Conservation (phyloP, 495 filamentous ascomycete genomes). For the Friedmanniomyces endolithicus region DNA sequence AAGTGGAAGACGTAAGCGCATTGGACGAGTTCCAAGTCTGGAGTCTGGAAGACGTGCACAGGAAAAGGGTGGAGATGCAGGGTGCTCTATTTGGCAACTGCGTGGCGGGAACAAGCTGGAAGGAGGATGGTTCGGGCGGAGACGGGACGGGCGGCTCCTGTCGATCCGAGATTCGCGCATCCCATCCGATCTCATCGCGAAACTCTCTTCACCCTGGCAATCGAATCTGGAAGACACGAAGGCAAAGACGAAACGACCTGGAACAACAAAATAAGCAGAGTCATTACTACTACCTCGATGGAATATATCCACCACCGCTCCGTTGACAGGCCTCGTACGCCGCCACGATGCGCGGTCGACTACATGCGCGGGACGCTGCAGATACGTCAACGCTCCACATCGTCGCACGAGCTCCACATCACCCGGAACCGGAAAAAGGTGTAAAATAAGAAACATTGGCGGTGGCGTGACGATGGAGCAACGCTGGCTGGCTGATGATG, state of each 20-base stretch:
- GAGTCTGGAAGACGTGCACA: too few relatives aligned
- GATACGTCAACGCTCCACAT: neutral
- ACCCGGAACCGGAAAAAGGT: neutral
- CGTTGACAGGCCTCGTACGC: neutral
- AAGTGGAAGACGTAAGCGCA: too few relatives aligned
- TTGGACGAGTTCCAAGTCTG: too few relatives aligned
- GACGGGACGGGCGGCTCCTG: neutral
- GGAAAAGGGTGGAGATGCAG: neutral
- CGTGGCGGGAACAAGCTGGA: neutral
- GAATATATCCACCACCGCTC: neutral
- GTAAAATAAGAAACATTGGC: neutral
- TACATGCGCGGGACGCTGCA: neutral
- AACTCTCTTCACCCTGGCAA: neutral
- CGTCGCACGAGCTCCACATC: neutral
- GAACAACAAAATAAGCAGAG: neutral
- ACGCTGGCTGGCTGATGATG: too few relatives aligned
- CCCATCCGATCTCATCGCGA: neutral
- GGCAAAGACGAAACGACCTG: too few relatives aligned
- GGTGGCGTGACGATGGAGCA: neutral
- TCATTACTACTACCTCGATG: neutral
- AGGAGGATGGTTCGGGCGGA: neutral
- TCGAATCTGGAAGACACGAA: too few relatives aligned
- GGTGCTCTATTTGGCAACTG: neutral
- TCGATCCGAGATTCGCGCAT: neutral
- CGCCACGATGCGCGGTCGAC: neutral